phyloP scores from a whole-genome alignment of 352 stramenopile species.

The Phytophthora ohioensis region DNA sequence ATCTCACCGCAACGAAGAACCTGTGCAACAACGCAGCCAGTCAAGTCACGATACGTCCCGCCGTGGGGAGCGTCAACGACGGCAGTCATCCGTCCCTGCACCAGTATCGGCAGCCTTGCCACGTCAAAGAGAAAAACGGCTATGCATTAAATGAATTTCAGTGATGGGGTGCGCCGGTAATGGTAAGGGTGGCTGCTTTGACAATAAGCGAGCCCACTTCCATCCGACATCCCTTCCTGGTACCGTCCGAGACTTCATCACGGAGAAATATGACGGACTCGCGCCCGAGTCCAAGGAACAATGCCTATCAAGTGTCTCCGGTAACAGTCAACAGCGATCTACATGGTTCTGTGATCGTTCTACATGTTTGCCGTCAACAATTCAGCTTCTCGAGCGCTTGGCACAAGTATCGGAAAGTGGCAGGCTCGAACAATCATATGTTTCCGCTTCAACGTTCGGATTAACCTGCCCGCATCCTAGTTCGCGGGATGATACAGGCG shows the following conservation, averaged over 20 bases:
- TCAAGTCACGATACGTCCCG: not conserved
- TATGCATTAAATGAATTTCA: slow-evolving; percentile 16
- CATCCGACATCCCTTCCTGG: not conserved
- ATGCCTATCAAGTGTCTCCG: not conserved
- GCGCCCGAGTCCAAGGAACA: not conserved
- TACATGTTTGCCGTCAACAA: no score
- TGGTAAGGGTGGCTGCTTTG: slow-evolving; percentile 2
- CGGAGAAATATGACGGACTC: not conserved
- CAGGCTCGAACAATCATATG: no score
- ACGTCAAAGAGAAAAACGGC: not conserved
- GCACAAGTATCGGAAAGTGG: no score
- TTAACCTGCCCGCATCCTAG: no score
- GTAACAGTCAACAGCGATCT: not conserved
- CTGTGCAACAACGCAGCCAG: not conserved
- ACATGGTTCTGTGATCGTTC: no score
- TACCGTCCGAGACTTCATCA: not conserved
- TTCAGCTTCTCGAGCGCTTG: no score
- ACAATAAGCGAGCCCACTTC: slow-evolving; percentile 17
- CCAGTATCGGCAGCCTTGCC: not conserved
- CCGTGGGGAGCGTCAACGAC: not conserved
- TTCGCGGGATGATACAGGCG: no score
- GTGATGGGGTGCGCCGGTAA: slow-evolving; percentile 5
- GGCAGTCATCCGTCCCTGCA: not conserved
- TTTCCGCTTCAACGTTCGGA: no score
- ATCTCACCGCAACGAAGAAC: not conserved